Evolutionary conservation across 169 alveolate species (phyloP).

Genomic region (Plasmodium gonderi): DNA sequence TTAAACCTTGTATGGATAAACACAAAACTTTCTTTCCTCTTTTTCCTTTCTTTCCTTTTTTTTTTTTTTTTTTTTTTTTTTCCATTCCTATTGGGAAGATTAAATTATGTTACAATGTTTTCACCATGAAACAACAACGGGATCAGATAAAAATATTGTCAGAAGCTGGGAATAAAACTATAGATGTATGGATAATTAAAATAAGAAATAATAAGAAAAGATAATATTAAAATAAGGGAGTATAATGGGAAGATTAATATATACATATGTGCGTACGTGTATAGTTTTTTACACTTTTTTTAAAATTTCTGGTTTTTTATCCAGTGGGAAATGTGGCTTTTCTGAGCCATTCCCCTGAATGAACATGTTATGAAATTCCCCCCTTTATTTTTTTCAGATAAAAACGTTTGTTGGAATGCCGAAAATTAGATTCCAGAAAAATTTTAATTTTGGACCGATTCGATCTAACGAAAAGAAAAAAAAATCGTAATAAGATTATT

Average conservation of each 20-base stretch:
- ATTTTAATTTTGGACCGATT: conserved; percentile 49
- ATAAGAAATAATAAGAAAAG: background rate
- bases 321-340: background rate
- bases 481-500: conserved; percentile 35
- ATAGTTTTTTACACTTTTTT: background rate
- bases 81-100: conserved; percentile 15
- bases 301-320: background rate
- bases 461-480: conserved; percentile 55
- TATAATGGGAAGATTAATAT: background rate
- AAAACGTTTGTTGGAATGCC: conserved; percentile 46
- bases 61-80: conserved; percentile 39
- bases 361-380: background rate
- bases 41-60: conserved; percentile 15
- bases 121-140: conserved; percentile 28
- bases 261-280: background rate
- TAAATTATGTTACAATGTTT: conserved; percentile 40
- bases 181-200: conserved; percentile 29
- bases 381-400: conserved; percentile 28
- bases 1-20: background rate
- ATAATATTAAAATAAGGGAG: background rate
- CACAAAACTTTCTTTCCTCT: background rate
- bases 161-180: conserved; percentile 52
- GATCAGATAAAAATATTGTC: conserved; percentile 53
- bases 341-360: background rate
- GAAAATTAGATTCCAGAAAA: conserved; percentile 20